These are phyloP conservation scores for Melaleuca quinquenervia DNA, from an alignment of 345 rosid genomes.

Conservation along the genomic window DNA sequence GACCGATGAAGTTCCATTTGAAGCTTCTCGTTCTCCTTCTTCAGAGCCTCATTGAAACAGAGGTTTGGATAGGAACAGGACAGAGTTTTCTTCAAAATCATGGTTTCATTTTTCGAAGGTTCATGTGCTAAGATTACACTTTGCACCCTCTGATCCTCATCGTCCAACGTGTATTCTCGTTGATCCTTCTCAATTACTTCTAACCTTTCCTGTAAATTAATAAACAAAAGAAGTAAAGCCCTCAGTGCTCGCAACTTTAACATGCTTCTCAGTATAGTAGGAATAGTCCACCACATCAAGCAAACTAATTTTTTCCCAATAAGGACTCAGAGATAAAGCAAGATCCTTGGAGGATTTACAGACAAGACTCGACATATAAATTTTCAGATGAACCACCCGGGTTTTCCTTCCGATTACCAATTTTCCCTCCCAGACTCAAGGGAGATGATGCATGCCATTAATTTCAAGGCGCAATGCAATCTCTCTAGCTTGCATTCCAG, in stretches of 20 bases:
- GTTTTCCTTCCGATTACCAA: background rate
- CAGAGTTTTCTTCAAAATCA: slow-evolving; percentile 70
- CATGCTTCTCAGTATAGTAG: background rate
- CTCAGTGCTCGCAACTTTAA: background rate
- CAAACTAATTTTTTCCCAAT: background rate
- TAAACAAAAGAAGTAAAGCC: background rate
- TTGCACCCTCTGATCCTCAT: slow-evolving; percentile 86
- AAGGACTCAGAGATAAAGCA: background rate
- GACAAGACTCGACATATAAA: background rate
- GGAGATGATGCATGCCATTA: no score
- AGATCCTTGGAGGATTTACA: background rate
- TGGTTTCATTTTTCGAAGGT: slow-evolving; percentile 47
- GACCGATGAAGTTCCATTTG: slow-evolving; percentile 76
- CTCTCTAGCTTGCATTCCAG: background rate
- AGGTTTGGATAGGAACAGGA: slow-evolving; percentile 85
- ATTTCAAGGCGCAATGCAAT: background rate
- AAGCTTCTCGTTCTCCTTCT: slow-evolving; percentile 71
- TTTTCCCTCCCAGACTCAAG: background rate
- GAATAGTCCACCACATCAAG: background rate
- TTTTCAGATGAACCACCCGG: background rate
- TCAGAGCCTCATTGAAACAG: slow-evolving; percentile 72
- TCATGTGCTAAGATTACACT: slow-evolving; percentile 68
- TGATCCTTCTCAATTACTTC: slow-evolving; percentile 89
- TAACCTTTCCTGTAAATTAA: slow-evolving; percentile 58
- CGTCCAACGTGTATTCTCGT: slow-evolving; percentile 78